Conservation (phyloP, 2,329 filamentous ascomycete species). For the Tolypocladium sp. region DNA sequence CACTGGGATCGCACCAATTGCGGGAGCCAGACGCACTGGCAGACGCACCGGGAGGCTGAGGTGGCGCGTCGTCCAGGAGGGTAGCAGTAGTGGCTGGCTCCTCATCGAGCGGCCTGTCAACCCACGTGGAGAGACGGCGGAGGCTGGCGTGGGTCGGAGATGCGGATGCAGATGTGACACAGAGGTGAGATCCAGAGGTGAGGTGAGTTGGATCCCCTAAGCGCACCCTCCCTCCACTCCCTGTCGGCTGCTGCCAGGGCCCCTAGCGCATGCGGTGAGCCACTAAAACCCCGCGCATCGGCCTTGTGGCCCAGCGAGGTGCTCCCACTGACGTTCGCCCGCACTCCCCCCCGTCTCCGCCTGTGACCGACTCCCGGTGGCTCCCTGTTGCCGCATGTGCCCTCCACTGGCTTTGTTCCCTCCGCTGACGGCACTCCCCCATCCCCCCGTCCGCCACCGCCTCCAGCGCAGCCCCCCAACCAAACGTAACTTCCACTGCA, state of each 20-base stretch:
- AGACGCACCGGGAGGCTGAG: too few species aligned
- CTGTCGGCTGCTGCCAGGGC: not conserved
- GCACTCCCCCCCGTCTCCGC: not conserved
- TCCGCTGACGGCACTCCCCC: not conserved
- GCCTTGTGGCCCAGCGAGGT: conserved; percentile 17
- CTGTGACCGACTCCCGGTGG: not conserved
- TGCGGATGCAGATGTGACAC: not conserved
- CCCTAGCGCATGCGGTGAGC: conserved; percentile 5
- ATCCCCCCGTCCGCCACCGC: not conserved
- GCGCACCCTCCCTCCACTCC: not conserved
- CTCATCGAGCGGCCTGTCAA: not conserved
- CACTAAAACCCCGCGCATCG: conserved; percentile 20
- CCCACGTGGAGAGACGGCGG: not conserved
- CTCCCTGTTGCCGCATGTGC: not conserved
- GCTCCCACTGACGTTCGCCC: conserved; percentile 8
- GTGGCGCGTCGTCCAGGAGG: too few species aligned
- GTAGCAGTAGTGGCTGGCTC: too few species aligned
- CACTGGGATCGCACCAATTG: not conserved
- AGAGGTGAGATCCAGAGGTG: not conserved
- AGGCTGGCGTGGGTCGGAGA: not conserved
- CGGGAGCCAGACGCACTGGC: not conserved
- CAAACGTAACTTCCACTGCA: conserved; percentile 2
- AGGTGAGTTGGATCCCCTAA: not conserved
- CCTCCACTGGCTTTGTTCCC: not conserved
- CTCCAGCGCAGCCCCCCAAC: not conserved